These are phyloP conservation scores for Penicillium sp. DNA, from an alignment of 2,329 filamentous ascomycete genomes.

Conservation along the genomic window DNA sequence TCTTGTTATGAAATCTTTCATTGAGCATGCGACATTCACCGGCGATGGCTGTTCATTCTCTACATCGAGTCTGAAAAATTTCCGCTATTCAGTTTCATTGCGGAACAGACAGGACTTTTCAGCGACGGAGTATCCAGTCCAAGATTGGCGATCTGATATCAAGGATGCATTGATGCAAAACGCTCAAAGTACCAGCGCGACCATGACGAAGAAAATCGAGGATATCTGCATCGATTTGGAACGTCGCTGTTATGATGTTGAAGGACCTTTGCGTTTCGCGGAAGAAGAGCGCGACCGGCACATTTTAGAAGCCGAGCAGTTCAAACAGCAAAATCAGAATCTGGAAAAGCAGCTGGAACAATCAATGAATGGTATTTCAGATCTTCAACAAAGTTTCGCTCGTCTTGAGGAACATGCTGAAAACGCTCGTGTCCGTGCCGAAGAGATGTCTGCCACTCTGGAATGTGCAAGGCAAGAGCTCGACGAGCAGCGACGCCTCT, in stretches of 20 bases:
- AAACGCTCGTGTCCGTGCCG: conserved; percentile 37
- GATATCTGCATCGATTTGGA: conserved; percentile 59
- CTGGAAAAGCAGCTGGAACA: conserved; percentile 40
- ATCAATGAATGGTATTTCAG: conserved; percentile 35
- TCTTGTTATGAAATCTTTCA: conserved; percentile 20
- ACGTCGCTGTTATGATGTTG: conserved; percentile 54
- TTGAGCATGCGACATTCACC: conserved; percentile 13
- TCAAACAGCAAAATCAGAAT: conserved; percentile 35
- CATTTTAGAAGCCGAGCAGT: conserved; percentile 35
- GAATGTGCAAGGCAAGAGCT: conserved; percentile 38
- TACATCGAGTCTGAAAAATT: conserved; percentile 5
- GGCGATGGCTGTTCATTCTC: conserved; percentile 19
- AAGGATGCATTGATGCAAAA: conserved; percentile 45
- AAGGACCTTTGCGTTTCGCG: conserved; percentile 52
- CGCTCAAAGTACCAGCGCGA: conserved; percentile 47
- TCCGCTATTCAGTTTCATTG: conserved; percentile 10
- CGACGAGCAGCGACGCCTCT: conserved; percentile 34
- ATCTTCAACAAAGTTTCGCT: conserved; percentile 43
- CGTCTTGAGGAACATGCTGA: conserved; percentile 39
- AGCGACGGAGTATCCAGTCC: conserved; percentile 24
- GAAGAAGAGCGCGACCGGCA: conserved; percentile 35
- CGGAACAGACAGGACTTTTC: conserved; percentile 10
- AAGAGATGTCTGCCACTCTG: conserved; percentile 36
- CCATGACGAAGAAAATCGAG: conserved; percentile 50
- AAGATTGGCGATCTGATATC: conserved; percentile 53